Percentiles rank a stretch among this genome's conserved stretches.
These are phyloP conservation scores for Bolboschoenoplectus hybrid DNA, from an alignment of 202 grass and related monocot genomes.

Conservation along the genomic window DNA sequence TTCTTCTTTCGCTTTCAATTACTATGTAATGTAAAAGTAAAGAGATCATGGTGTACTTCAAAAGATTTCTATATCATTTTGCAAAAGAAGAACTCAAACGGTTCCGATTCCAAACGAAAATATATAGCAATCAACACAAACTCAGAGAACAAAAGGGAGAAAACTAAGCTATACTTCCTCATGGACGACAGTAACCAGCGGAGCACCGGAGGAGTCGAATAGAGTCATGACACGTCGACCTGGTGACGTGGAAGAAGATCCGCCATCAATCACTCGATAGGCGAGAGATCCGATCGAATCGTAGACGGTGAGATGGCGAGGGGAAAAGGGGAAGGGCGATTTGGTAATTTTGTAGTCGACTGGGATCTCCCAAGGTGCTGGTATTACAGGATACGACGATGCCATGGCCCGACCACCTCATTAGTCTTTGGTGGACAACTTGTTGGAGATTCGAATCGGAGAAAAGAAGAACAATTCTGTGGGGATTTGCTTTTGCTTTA, in stretches of 20 bases:
- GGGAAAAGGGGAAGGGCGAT: conserved; percentile 41
- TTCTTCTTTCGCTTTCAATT: too few relatives aligned
- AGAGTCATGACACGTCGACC: conserved; percentile 42
- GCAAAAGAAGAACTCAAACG: too few relatives aligned
- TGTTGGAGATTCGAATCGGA: conserved; percentile 28
- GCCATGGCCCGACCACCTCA: not conserved
- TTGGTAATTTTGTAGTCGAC: conserved; percentile 67
- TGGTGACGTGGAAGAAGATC: conserved; percentile 7
- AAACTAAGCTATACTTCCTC: conserved; percentile 43
- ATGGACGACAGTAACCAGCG: conserved; percentile 53
- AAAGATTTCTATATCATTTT: too few relatives aligned
- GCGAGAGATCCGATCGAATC: conserved; percentile 53
- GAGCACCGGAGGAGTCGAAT: conserved; percentile 51
- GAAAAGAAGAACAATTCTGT: not conserved
- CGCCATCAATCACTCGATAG: conserved; percentile 42
- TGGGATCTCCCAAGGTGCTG: conserved; percentile 49
- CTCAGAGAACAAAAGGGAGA: not conserved
- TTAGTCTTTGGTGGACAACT: not conserved
- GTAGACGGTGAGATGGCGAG: conserved; percentile 50
- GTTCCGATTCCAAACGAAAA: too few relatives aligned
- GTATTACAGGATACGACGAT: conserved; percentile 40
- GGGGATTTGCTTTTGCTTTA: not conserved
- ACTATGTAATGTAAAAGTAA: too few relatives aligned
- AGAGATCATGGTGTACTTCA: too few relatives aligned
- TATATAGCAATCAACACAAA: too few relatives aligned